Percentiles rank a stretch among this genome's conserved stretches.
Evolutionary conservation across 768 basidiomycete species (phyloP).

Genomic region (Amanita inopinata): DNA sequence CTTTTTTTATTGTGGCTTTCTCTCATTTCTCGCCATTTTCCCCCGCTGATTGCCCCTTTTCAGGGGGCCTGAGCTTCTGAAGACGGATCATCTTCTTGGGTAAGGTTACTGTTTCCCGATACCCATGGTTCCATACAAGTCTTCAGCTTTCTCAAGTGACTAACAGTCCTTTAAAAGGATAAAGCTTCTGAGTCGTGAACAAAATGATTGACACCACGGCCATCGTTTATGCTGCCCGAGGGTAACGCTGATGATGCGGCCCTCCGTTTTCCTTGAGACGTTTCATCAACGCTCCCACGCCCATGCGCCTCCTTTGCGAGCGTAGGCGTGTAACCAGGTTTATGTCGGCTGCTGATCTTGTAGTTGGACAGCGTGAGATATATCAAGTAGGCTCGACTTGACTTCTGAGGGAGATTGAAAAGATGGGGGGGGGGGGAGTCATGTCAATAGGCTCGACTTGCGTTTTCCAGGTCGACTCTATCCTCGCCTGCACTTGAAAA

Average conservation of each 20-base stretch:
- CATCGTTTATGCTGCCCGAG: slow-evolving; percentile 8
- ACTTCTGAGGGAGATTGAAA: slow-evolving; percentile 46
- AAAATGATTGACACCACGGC: slow-evolving; percentile 34
- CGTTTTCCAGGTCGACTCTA: no score
- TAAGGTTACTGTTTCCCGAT: slow-evolving; percentile 25
- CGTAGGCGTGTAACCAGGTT: no score
- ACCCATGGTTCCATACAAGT: slow-evolving; percentile 27
- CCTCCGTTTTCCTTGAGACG: slow-evolving; percentile 28
- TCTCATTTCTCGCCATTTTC: slow-evolving; percentile 6
- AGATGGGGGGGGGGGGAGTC: slow-evolving; percentile 30
- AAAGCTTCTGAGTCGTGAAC: slow-evolving; percentile 42
- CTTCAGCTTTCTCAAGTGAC: slow-evolving; percentile 29
- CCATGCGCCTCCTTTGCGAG: slow-evolving; percentile 36
- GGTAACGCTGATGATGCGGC: slow-evolving; percentile 14
- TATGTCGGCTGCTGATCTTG: slow-evolving; percentile 27
- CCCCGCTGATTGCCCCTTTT: no score
- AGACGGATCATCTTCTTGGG: slow-evolving; percentile 13
- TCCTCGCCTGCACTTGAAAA: no score
- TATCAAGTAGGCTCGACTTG: slow-evolving; percentile 40
- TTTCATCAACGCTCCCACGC: slow-evolving; percentile 30
- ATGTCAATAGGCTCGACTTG: slow-evolving; percentile 9
- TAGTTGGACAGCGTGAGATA: slow-evolving; percentile 42
- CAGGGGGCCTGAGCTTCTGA: no score
- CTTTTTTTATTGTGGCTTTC: slow-evolving; percentile 2
- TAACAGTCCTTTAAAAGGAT: slow-evolving; percentile 40